Evolutionary conservation across 2,329 filamentous ascomycete genomes (phyloP).

Genomic region (Phialophora expanda): DNA sequence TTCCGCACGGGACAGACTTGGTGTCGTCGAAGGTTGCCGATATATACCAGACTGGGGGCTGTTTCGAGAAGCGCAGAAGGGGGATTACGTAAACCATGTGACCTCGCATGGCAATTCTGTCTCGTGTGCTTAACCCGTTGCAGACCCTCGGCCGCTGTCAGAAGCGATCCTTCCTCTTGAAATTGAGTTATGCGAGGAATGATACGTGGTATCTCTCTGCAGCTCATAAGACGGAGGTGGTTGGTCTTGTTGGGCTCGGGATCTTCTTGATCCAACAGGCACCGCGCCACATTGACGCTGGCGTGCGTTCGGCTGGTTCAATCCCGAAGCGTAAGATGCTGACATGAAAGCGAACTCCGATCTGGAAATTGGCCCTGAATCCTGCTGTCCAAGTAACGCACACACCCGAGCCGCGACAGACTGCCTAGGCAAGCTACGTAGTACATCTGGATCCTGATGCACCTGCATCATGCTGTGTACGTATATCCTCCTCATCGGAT

Average conservation of each 20-base stretch:
- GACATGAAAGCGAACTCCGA: not conserved
- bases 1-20: no score
- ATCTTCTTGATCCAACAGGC: not conserved
- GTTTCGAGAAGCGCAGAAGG: no score
- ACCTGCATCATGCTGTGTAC: not conserved
- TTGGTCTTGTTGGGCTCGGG: not conserved
- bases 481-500: not conserved
- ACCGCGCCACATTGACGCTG: not conserved
- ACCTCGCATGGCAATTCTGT: no score
- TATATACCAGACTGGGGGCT: no score
- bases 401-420: not conserved
- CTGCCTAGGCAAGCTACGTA: not conserved
- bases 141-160: not conserved
- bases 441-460: not conserved
- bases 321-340: conserved; percentile 2
- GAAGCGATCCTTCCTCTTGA: not conserved
- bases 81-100: not conserved
- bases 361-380: not conserved
- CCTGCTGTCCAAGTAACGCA: not conserved
- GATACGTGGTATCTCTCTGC: not conserved
- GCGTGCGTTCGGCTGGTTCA: not conserved
- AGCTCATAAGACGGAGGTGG: not conserved
- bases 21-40: no score
- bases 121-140: not conserved
- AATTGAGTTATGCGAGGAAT: not conserved